Evolutionary conservation across 257 asterid species (phyloP).

Genomic region (Ilex asprella): DNA sequence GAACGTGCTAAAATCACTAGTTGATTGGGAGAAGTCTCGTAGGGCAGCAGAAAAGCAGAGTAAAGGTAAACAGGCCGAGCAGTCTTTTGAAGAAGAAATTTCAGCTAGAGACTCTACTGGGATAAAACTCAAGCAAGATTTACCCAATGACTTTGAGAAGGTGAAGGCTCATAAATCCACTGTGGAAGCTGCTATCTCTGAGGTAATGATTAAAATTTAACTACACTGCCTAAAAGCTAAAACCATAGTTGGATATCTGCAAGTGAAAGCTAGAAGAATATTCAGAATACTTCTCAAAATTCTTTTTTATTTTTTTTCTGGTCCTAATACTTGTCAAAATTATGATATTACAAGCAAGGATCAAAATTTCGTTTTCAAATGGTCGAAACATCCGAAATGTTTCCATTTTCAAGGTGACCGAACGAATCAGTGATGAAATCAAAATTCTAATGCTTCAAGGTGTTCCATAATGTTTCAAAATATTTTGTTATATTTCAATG

Average conservation of each 20-base stretch:
- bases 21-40: constrained; percentile 77
- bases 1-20: constrained; percentile 79
- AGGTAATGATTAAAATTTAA: constrained; percentile 37
- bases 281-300: background rate
- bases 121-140: constrained; percentile 58
- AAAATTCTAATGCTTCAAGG: too few species aligned
- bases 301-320: background rate
- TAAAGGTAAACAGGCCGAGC: constrained; percentile 38
- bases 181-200: constrained; percentile 88
- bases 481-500: too few species aligned
- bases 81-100: constrained; percentile 44
- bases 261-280: too few species aligned
- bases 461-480: too few species aligned
- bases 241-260: background rate
- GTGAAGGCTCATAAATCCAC: constrained; percentile 94
- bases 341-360: too few species aligned
- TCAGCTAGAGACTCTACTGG: constrained; percentile 48
- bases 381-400: too few species aligned
- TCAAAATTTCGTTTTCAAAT: too few species aligned
- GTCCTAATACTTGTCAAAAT: too few species aligned
- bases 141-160: constrained; percentile 81
- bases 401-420: too few species aligned
- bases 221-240: background rate
- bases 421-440: too few species aligned
- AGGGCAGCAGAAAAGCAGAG: constrained; percentile 51